Evolutionary conservation across 2,329 filamentous ascomycete species (phyloP), one percentile per base, ranked within the genome.

Genomic region (Trichophyton verrucosum): DNA sequence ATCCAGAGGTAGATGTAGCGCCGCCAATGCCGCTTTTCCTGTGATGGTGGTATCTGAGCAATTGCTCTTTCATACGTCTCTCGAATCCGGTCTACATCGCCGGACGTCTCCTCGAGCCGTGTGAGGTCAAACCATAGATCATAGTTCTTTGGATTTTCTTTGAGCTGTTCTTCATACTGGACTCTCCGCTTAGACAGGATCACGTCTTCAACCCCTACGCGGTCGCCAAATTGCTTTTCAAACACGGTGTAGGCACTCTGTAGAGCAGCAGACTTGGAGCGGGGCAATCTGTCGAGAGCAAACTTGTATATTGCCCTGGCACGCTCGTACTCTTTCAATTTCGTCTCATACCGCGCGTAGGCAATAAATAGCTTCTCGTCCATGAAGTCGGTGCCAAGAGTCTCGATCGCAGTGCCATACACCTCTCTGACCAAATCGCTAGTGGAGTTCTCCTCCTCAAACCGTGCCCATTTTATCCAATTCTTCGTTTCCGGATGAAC

Each of bases 401-500:
- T 86, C 72, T 97, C 92, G 36, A 97, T 86, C 1, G 92, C 91
- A 60, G 83, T 81, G 3, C 91, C 90, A 71, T 91, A 97, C 0
- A 97, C 92, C 64, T 97, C 91, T 22, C 94, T 83, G 5, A 99
- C 94, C 65, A 92, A 74, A 68, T 96, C 92, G 70, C 87, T 92
- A 1, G 91, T 96, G 7, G 94, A 94, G 67, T 86, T 89, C 71
- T 99, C 94, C 72, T 97, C 92, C 74, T 99, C 94, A 67, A 97
- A 99, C 64, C 89, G 88, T 63, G 92, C 87, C 94, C 94, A 99
- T 72, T 96, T 96, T 76, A 99, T 95, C 91, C 92, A 99, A 70
- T 96, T 97, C 68, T 88, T 85, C 22, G 94, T 89, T 69, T 97
- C 92, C 0, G 94, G 91, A 67, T 97, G 94, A 7, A 97, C 89